Base-by-base conservation (phyloP, 805 yeast species). In the Blastobotrys mokoenaii region DNA sequence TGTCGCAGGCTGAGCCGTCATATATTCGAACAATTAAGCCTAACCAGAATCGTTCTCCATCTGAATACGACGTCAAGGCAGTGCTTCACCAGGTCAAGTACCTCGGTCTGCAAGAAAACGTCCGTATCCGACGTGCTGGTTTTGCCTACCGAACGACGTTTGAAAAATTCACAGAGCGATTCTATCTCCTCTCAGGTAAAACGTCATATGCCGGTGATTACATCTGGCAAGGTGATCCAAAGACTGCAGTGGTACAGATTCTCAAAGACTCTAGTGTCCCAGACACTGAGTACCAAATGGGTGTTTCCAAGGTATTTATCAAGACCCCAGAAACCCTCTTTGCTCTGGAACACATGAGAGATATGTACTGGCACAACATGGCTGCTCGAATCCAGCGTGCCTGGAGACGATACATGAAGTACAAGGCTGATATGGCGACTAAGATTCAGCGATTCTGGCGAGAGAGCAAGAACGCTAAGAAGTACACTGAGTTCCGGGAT, bases 11-110 rank as follows among this genome's bases (percentile, higher is more conserved):
- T n/a, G 82, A 82, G 49, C 98, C 98, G 1, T 87, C 97, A 0
- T 93, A 93, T 63, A 93, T 93, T 54, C 82, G 98, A 71, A 93
- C 98, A 2, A 93, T 93, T 63, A 93, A 93, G 63, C 98, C 98
- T 17, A 93, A 93, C 64, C 95, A 89, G 67, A 82, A 87, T 51
- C 84, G 86, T 59, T 82, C 90, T 6, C 94, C 98, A 12, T 70
- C 80, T 34, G 97, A 90, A 56, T 93, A 85, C 62, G 95, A 89
- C 59, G 80, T 79, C 46, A 79, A 76, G 45, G 95, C 88, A 53
- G 98, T 93, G 6, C 71, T 93, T 53, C 98, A 93, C 65, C 98
- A 93, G 69, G 82, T 93, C 54, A 93, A 93, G 60, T 93, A 93
- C 64, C 73, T 93, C 53, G 98, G 98, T 62, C 71, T 93, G 64